Conservation (phyloP, 2,329 filamentous ascomycete genomes). For the Daldinia eschscholtzii region DNA sequence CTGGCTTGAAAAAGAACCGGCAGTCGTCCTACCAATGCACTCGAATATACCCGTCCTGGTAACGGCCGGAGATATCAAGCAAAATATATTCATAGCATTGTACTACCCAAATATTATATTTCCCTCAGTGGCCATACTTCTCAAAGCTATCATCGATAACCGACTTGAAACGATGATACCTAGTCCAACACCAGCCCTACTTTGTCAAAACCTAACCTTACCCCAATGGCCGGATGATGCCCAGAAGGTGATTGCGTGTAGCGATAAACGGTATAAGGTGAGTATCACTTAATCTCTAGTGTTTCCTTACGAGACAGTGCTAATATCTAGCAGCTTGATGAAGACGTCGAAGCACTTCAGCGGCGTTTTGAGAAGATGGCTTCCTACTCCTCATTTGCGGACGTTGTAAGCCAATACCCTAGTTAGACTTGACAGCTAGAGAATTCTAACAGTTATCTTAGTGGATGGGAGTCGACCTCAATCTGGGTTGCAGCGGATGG, state of each 20-base stretch:
- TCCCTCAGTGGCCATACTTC: conserved; percentile 52
- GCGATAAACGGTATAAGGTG: conserved; percentile 53
- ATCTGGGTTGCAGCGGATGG: conserved; percentile 55
- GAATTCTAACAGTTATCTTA: conserved; percentile 36
- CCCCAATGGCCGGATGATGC: conserved; percentile 50
- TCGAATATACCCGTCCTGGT: conserved; percentile 54
- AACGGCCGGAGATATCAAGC: conserved; percentile 55
- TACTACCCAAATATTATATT: conserved; percentile 54
- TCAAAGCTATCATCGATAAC: conserved; percentile 51
- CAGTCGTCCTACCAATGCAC: conserved; percentile 49
- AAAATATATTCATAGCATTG: conserved; percentile 53
- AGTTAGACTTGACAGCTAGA: conserved; percentile 32
- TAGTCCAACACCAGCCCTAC: conserved; percentile 20
- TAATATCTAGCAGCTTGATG: conserved; percentile 48
- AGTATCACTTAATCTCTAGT: background rate
- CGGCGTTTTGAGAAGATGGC: conserved; percentile 51
- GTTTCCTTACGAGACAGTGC: background rate
- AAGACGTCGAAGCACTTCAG: conserved; percentile 49
- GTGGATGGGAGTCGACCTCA: conserved; percentile 52
- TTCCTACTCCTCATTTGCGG: conserved; percentile 53
- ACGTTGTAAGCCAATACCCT: conserved; percentile 50
- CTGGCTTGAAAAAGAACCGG: conserved; percentile 53
- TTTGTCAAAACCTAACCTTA: conserved; percentile 46
- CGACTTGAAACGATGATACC: conserved; percentile 32
- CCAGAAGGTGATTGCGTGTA: conserved; percentile 52